Percentiles rank a stretch among this genome's conserved stretches.
phyloP scores from a whole-genome alignment of 2,329 filamentous ascomycete genomes.

The Aspergillus flavus region DNA sequence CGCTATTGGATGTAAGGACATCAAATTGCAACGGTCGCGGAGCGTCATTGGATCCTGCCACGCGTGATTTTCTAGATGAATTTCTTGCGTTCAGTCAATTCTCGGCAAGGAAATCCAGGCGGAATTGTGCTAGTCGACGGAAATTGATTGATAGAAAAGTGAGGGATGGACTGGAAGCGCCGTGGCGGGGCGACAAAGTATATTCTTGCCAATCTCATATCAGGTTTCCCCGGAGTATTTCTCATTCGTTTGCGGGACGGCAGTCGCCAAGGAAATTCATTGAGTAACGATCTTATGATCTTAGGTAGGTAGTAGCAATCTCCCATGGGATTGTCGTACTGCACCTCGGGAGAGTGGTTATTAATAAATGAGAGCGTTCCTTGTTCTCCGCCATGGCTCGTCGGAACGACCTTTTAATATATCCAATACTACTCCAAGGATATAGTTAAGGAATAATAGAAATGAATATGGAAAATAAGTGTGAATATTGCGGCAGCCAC shows the following conservation, averaged over 20 bases:
- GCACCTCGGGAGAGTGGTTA: not conserved
- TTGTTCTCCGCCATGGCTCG: not conserved
- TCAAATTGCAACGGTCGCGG: not conserved
- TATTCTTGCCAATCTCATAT: conserved; percentile 14
- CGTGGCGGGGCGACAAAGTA: conserved; percentile 10
- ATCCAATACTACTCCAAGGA: not conserved
- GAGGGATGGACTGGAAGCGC: conserved; percentile 5
- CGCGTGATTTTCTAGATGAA: not conserved
- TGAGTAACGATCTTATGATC: not conserved
- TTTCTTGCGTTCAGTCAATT: not conserved
- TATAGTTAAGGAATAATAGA: not conserved
- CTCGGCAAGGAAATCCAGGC: not conserved
- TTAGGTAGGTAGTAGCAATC: not conserved
- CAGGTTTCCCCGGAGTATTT: conserved; percentile 1
- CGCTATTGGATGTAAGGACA: conserved; percentile 1
- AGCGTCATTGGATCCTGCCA: conserved; percentile 4
- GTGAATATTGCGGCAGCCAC: not conserved
- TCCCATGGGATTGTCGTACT: not conserved
- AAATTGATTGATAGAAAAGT: not conserved
- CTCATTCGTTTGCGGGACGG: not conserved
- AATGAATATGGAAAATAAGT: not conserved
- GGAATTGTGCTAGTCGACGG: not conserved
- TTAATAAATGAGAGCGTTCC: not conserved
- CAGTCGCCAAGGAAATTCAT: not conserved
- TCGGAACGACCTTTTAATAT: not conserved